A percentile compares a stretch with the other conserved stretches of the same genome.
phyloP scores from a whole-genome alignment of 129 eudicot genomes.

The Flaveria brownii region DNA sequence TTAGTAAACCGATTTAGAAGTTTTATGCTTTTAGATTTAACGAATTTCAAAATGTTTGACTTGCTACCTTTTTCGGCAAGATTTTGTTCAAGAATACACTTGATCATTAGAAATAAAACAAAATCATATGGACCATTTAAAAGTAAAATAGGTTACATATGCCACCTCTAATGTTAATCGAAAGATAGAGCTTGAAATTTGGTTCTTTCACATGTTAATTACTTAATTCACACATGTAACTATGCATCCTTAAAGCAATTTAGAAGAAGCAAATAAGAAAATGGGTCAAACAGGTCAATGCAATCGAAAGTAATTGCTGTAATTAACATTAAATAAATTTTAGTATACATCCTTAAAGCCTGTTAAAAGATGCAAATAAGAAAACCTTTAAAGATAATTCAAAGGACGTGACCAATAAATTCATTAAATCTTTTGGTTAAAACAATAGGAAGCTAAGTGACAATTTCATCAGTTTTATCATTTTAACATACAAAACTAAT shows the following conservation, averaged over 20 bases:
- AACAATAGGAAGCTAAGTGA: slow-evolving; percentile 59
- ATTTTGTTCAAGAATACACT: background rate
- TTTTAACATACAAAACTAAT: background rate
- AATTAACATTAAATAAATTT: background rate
- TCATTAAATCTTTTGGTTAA: slow-evolving; percentile 44
- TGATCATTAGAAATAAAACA: too few species aligned
- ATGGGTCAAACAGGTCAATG: background rate
- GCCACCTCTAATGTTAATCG: background rate
- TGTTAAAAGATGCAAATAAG: background rate
- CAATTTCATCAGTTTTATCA: slow-evolving; percentile 5
- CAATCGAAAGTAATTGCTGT: too few species aligned
- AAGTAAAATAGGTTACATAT: background rate
- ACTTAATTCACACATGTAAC: background rate
- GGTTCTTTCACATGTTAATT: background rate
- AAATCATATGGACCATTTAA: too few species aligned
- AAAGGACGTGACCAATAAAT: slow-evolving; percentile 43
- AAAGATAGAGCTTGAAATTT: background rate
- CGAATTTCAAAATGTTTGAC: background rate
- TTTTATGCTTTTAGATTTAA: background rate
- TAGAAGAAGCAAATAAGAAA: slow-evolving; percentile 44
- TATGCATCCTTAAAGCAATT: background rate
- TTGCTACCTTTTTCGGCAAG: background rate
- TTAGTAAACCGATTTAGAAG: background rate
- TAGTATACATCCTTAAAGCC: background rate
- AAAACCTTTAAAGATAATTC: background rate